A percentile compares a stretch with the other conserved stretches of the same genome.
These are phyloP conservation scores for Edaphochlamys debaryana DNA, from an alignment of 139 green algal genomes.

Conservation along the genomic window DNA sequence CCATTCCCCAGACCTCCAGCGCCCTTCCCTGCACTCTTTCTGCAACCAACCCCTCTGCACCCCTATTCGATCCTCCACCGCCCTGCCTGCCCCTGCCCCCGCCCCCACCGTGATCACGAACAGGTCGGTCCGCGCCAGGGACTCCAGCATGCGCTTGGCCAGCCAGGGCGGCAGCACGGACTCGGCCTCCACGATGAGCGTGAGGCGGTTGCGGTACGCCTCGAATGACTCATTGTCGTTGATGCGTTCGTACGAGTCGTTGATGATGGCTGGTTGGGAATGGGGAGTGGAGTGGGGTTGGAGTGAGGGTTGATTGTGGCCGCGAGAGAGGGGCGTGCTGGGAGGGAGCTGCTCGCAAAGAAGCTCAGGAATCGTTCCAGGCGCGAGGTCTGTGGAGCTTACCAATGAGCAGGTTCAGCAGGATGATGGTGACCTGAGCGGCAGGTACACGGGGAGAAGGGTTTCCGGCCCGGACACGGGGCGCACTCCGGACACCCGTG, in stretches of 20 bases:
- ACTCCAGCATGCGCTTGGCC: neutral
- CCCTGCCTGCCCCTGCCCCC: too few species aligned
- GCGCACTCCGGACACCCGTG: too few species aligned
- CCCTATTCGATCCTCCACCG: too few species aligned
- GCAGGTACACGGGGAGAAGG: too few species aligned
- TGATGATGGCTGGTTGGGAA: conserved; percentile 25
- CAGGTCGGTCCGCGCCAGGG: conserved; percentile 8
- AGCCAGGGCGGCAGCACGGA: neutral
- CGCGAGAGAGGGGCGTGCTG: too few species aligned
- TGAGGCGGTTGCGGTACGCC: conserved; percentile 8
- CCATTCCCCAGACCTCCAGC: too few species aligned
- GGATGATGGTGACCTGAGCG: conserved; percentile 28
- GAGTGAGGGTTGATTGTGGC: neutral
- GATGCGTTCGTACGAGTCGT: conserved; percentile 35
- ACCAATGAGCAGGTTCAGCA: conserved; percentile 24
- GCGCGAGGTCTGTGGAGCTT: too few species aligned
- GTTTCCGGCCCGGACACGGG: too few species aligned
- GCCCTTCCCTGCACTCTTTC: too few species aligned
- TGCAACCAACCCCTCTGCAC: too few species aligned
- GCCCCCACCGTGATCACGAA: conserved; percentile 21
- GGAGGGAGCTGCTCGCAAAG: too few species aligned
- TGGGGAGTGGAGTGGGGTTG: neutral
- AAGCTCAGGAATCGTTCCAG: too few species aligned
- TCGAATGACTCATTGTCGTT: conserved; percentile 19
- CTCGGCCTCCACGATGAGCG: conserved; percentile 37